These are phyloP conservation scores for Fusarium pseudonygamai DNA, from an alignment of 2,329 filamentous ascomycete species.

Conservation along the genomic window DNA sequence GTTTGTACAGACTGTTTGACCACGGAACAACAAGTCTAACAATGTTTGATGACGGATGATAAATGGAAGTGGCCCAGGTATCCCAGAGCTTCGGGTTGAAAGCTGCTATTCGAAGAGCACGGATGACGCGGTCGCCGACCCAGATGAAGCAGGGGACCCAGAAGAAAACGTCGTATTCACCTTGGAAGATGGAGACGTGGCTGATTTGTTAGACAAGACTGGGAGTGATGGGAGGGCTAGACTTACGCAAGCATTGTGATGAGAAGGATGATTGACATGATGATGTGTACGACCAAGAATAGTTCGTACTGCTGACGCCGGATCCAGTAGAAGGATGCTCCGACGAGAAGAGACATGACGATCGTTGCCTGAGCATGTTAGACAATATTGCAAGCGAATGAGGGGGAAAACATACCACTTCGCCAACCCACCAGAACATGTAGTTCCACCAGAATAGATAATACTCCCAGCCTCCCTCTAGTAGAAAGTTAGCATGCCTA, in stretches of 20 bases:
- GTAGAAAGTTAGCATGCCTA: not conserved
- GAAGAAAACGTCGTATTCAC: conserved; percentile 59
- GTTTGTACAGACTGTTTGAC: conserved; percentile 46
- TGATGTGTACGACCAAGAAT: conserved; percentile 61
- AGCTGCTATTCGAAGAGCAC: conserved; percentile 53
- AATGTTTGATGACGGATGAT: conserved; percentile 52
- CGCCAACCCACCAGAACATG: conserved; percentile 62
- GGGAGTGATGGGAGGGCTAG: fast-evolving
- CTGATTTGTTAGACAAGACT: conserved; percentile 35
- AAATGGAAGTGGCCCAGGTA: conserved; percentile 48
- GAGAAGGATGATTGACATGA: conserved; percentile 60
- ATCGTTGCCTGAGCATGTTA: conserved; percentile 49
- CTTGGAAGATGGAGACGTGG: conserved; percentile 63
- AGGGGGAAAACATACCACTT: conserved; percentile 49
- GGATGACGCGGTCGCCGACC: conserved; percentile 58
- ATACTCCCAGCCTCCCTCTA: conserved; percentile 51
- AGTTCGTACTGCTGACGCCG: conserved; percentile 62
- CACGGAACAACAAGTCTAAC: conserved; percentile 53
- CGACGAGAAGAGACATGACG: conserved; percentile 56
- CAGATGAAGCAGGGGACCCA: conserved; percentile 61
- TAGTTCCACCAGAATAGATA: conserved; percentile 51
- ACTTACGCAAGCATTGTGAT: conserved; percentile 62
- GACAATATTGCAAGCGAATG: fast-evolving
- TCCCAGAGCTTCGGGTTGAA: conserved; percentile 54
- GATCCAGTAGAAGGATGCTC: conserved; percentile 61